Conservation (phyloP, 83 land plant genomes). For the Diphasiastrum complanatum region DNA sequence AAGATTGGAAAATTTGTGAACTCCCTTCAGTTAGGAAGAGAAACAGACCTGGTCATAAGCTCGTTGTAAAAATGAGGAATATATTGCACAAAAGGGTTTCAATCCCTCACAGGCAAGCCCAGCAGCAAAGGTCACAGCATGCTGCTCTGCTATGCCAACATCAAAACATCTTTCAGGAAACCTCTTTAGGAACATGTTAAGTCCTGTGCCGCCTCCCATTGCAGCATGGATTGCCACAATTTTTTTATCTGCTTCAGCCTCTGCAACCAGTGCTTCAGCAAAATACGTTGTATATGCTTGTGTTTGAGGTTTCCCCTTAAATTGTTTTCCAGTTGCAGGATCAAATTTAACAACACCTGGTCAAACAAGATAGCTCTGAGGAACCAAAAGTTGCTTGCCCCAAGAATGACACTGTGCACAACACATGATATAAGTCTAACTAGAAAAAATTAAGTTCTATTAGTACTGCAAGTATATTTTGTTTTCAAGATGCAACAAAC, state of each 20-base stretch:
- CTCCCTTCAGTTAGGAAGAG: too few species aligned
- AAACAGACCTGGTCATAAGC: background rate
- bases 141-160: background rate
- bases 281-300: background rate
- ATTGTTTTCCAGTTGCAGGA: background rate
- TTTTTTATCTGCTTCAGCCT: background rate
- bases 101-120: background rate
- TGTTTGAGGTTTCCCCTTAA: background rate
- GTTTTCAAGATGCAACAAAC: too few species aligned
- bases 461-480: too few species aligned
- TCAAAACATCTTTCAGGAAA: background rate
- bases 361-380: too few species aligned
- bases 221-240: background rate
- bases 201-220: too few species aligned
- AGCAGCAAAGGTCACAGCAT: background rate
- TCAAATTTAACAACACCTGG: background rate
- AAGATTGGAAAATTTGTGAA: too few species aligned
- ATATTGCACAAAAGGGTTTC: conserved; percentile 1
- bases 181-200: too few species aligned
- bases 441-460: too few species aligned
- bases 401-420: too few species aligned
- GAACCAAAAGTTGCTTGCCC: too few species aligned
- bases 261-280: background rate
- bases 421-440: too few species aligned
- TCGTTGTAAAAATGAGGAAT: background rate